Evolutionary conservation across 1,284 basidiomycete species (phyloP).

Genomic region (Heterobasidion irregulare): DNA sequence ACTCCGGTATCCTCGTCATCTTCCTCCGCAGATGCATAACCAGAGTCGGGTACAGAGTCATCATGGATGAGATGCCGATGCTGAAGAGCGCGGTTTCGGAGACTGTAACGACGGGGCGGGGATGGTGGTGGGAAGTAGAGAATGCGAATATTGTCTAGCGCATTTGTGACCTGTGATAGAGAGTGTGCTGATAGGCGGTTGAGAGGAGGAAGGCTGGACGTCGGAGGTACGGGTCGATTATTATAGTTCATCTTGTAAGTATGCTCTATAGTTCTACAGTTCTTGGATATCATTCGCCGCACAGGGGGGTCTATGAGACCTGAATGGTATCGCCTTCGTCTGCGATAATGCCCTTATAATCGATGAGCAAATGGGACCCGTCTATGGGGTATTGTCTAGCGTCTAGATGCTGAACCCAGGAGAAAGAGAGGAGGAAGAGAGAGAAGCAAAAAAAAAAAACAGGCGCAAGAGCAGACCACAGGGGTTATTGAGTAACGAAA

Average conservation of each 20-base stretch:
- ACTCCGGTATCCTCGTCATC: constrained; percentile 26
- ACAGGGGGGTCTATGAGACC: not conserved
- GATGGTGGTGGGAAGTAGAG: constrained; percentile 32
- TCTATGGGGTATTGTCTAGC: constrained; percentile 2
- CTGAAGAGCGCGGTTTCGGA: constrained; percentile 6
- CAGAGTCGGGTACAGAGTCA: constrained; percentile 43
- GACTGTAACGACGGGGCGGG: constrained; percentile 1
- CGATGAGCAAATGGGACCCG: not conserved
- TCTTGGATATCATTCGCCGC: not conserved
- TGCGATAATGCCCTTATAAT: not conserved
- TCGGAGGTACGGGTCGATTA: constrained; percentile 23
- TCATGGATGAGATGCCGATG: constrained; percentile 25
- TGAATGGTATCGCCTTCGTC: not conserved
- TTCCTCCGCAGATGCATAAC: constrained; percentile 57
- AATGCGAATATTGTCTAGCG: constrained; percentile 30
- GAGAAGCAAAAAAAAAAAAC: not conserved
- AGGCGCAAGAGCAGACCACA: not conserved
- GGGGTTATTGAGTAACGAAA: not conserved
- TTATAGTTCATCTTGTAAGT: constrained; percentile 2
- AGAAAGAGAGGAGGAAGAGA: not conserved
- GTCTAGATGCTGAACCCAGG: not conserved
- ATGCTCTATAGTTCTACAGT: not conserved
- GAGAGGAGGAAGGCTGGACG: constrained; percentile 39
- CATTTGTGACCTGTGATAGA: constrained; percentile 22
- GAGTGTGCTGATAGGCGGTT: constrained; percentile 25